Conservation (phyloP, 768 basidiomycete species). For the Mycena vulgaris region DNA sequence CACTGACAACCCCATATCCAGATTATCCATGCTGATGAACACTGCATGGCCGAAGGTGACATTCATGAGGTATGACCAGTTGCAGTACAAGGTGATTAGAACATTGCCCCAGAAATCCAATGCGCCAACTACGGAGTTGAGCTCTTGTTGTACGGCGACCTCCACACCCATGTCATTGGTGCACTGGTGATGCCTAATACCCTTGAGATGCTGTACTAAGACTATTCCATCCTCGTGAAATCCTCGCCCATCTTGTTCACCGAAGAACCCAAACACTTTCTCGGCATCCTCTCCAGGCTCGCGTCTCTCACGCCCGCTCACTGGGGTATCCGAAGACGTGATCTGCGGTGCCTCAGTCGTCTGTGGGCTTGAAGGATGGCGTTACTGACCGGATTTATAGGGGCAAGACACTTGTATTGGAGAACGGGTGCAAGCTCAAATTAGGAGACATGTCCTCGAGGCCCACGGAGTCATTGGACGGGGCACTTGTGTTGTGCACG, state of each 20-base stretch:
- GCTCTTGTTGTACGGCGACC: too few relatives aligned
- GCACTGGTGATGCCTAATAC: too few relatives aligned
- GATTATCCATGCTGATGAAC: too few relatives aligned
- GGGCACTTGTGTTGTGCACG: constrained; percentile 3
- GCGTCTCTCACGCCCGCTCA: not conserved
- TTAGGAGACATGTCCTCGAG: not conserved
- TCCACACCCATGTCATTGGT: too few relatives aligned
- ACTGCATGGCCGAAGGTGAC: too few relatives aligned
- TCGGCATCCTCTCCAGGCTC: not conserved
- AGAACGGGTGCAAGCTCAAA: not conserved
- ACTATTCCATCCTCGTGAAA: constrained; percentile 66
- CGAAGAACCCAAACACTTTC: not conserved
- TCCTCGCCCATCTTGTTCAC: constrained; percentile 6
- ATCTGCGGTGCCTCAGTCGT: not conserved
- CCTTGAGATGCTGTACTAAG: not conserved
- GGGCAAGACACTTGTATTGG: not conserved
- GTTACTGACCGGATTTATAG: not conserved
- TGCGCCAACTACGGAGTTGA: too few relatives aligned
- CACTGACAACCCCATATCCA: too few relatives aligned
- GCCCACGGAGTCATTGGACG: constrained; percentile 13
- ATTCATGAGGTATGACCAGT: too few relatives aligned
- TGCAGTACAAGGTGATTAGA: too few relatives aligned
- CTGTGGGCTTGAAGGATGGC: too few relatives aligned
- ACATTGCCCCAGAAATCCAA: too few relatives aligned
- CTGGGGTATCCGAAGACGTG: not conserved